phyloP scores from a whole-genome alignment of 2,329 filamentous ascomycete species.

The Pyrenochaeta sp. region DNA sequence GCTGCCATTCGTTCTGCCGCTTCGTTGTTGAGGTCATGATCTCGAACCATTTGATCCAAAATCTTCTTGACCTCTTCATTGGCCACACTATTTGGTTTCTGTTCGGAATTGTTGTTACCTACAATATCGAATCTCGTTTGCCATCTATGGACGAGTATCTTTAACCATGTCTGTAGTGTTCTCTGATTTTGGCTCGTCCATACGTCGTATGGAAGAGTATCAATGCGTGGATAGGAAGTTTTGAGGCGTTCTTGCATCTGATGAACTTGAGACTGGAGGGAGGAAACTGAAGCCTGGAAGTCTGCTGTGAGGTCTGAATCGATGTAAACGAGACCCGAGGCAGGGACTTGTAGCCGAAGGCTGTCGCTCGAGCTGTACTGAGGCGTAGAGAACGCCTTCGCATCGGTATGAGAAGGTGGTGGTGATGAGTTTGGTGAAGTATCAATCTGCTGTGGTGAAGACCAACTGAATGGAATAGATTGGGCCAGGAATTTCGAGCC shows the following conservation, averaged over 20 bases:
- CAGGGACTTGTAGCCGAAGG: constrained; percentile 19
- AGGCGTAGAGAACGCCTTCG: neutral
- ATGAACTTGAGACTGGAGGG: constrained; percentile 32
- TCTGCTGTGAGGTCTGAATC: constrained; percentile 29
- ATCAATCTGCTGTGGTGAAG: too few relatives aligned
- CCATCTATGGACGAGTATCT: constrained; percentile 34
- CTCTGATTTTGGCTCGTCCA: constrained; percentile 27
- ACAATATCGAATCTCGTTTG: constrained; percentile 28
- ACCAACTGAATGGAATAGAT: too few relatives aligned
- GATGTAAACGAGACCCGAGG: constrained; percentile 17
- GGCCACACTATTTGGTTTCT: neutral
- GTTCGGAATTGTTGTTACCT: neutral
- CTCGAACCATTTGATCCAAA: constrained; percentile 33
- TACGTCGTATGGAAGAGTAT: constrained; percentile 35
- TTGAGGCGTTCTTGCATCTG: constrained; percentile 29
- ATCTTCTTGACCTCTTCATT: constrained; percentile 23
- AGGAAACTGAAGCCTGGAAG: constrained; percentile 15
- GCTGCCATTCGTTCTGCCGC: constrained; percentile 35
- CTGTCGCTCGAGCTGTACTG: constrained; percentile 9
- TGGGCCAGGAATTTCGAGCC: too few relatives aligned
- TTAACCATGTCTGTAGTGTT: constrained; percentile 38
- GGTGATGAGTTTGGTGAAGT: too few relatives aligned
- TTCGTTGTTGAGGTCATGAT: constrained; percentile 32
- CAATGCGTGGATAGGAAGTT: constrained; percentile 33
- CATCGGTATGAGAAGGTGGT: too few relatives aligned